Base-by-base conservation (phyloP, 305 asterid species). In the Striga hermonthica region DNA sequence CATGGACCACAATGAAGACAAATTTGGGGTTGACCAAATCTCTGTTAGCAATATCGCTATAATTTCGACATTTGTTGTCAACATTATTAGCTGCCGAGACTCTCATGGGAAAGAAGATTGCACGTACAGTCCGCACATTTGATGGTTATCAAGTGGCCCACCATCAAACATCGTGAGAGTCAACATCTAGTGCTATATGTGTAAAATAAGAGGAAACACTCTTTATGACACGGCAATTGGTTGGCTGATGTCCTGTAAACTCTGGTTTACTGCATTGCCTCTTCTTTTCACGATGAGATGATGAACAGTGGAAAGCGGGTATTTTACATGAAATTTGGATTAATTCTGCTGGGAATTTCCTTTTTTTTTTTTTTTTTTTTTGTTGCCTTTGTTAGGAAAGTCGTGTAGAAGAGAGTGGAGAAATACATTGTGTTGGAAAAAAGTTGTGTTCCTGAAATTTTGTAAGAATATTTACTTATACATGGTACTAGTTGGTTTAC, bases 11-110 rank as follows among this genome's bases (percentile, higher is more conserved):
- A 60, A 80, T 76, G 99, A 90, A 83, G 99, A 93, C 73, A 77
- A 82, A 52, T 90, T 79, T 67, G 99, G 99, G 5, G 90, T 88
- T 60, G 97, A 95, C 64, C 97, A 90, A 69, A 85, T 88, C 71
- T 84, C 97, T 11, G 95, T 95, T 34, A 81, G 95, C 80, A 88
- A 88, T 74, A 82, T 85, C 60, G 79, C 88, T 71, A 95, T 84
- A 39, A 68, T 90, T 60, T 90, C 97, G 3, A 78, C 86, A 22
- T 7, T 57, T 93, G 76, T 50, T 93, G 72, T 90, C 97, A 39
- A 66, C 82, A 63, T 79, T 93, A 71, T 76, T 93, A 72, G 96
- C 89, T 62, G 91, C 86, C 31, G 99, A 93, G 80, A 76, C 87
- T 61, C 79, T 88, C 41, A 78, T 90, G 86, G 99, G 97, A 47